Evolutionary conservation across 1,284 basidiomycete species (phyloP).

Genomic region (Rhodotorula sp.): DNA sequence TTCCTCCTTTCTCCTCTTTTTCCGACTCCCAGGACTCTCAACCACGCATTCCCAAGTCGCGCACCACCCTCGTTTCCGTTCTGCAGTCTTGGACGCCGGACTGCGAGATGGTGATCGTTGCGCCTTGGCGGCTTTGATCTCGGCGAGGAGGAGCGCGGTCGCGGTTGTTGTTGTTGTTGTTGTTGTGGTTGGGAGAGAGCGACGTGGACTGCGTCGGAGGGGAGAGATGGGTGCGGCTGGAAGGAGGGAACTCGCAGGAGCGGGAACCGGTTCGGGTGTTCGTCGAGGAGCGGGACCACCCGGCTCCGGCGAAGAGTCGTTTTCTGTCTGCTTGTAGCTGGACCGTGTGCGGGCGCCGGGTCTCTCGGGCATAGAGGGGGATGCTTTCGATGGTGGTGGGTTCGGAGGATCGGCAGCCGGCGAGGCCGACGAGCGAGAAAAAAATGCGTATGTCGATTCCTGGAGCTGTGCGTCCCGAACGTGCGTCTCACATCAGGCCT

Average conservation of each 20-base stretch:
- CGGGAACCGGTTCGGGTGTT: too few species aligned
- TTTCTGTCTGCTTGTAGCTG: neutral
- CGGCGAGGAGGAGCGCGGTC: slow-evolving; percentile 15
- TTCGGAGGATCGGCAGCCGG: neutral
- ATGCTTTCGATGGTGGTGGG: neutral
- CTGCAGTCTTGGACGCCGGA: neutral
- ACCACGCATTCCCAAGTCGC: neutral
- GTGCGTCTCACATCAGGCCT: too few species aligned
- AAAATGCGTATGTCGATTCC: slow-evolving; percentile 11
- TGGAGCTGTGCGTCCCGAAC: slow-evolving; percentile 12
- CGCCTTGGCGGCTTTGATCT: neutral
- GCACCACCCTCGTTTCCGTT: neutral
- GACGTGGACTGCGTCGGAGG: neutral
- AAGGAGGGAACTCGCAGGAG: too few species aligned
- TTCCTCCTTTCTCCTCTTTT: neutral
- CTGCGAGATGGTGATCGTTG: neutral
- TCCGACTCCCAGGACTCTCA: neutral
- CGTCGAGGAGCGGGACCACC: too few species aligned
- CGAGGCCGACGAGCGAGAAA: neutral
- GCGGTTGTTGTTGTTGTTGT: neutral
- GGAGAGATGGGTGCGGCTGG: too few species aligned
- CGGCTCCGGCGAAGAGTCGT: neutral
- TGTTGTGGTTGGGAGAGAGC: neutral
- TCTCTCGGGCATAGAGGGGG: neutral
- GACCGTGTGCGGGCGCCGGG: neutral